Base-by-base conservation (phyloP, 1,284 basidiomycete species). In the Xanthoconium separans region DNA sequence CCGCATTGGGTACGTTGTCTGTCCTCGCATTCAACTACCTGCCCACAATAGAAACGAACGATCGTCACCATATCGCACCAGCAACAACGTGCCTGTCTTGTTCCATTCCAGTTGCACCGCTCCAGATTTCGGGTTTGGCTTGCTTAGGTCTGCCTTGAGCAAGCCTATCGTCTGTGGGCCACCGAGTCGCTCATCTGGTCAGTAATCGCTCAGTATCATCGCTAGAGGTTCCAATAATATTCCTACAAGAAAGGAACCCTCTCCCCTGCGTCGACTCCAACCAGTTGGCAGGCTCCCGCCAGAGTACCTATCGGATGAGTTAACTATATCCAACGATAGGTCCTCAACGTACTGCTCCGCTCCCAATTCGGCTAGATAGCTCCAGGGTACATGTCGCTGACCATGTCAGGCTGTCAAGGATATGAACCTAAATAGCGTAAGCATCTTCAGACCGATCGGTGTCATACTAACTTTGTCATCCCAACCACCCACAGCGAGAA, bases 271-370 rank as follows among this genome's bases (percentile, higher is more conserved):
- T 92, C 1, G 85, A 77, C 66, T 87, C 86, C 33, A 91, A 72
- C 93, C 93, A 95, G 57, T 83, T 84, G 0, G 76, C 61, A 3
- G 92, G 91, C 65, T 95, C 93, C 52, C 84, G 79, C 92, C 91
- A 95, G 10, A 91, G 75, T 15, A 72, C 78, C 91, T 93, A 59
- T 52, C 18, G 31, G 18, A 33, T 42, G 9, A 7, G 48, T 62
- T 24, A 54, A 48, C 31, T 9, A 18, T 16, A 33, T 22, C 27
- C 34, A 13, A 24, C 6, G 22, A 43, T 12, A 24, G 8, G 18
- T 37, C 11, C 24, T 12, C 18, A 2, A 73, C 87, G 62, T 66
- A 91, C 89, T 50, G 79, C 78, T 44, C 77, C 76, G 11, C 71
- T 63, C 13, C 84, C 75, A 54, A 88, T 73, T 56, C 82, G 80